These are phyloP conservation scores for Verticillium albo-atrum DNA, from an alignment of 2,329 filamentous ascomycete genomes.

Conservation along the genomic window DNA sequence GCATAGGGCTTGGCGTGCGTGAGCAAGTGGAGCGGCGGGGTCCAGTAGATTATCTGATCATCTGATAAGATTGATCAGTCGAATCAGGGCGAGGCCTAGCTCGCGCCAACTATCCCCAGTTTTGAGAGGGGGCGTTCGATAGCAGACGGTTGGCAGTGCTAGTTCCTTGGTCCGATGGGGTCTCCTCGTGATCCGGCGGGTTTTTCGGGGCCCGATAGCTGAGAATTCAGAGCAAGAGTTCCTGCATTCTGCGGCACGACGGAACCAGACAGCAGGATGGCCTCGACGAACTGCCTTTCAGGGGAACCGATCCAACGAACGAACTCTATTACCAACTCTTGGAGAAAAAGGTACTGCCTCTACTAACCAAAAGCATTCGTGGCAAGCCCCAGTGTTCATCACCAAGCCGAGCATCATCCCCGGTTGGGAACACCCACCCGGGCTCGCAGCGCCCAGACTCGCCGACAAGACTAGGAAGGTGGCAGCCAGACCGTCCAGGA, in stretches of 20 bases:
- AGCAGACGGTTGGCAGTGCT: background rate
- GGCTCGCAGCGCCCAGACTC: background rate
- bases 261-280: background rate
- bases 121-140: constrained; percentile 1
- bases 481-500: background rate
- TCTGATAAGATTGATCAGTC: constrained; percentile 2
- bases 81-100: background rate
- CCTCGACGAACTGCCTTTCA: background rate
- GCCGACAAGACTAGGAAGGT: background rate
- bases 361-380: background rate
- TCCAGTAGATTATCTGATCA: constrained; percentile 1
- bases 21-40: background rate
- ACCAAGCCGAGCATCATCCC: background rate
- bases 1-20: background rate
- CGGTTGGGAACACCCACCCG: background rate
- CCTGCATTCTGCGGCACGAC: background rate
- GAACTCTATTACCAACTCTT: background rate
- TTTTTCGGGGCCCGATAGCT: background rate
- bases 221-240: background rate
- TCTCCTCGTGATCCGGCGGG: background rate
- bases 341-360: background rate
- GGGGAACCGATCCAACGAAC: background rate
- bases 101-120: background rate
- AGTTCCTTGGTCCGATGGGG: background rate
- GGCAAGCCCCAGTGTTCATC: background rate